phyloP scores from a whole-genome alignment of 148 eudicot species.

The Dysphania ambrosioides region DNA sequence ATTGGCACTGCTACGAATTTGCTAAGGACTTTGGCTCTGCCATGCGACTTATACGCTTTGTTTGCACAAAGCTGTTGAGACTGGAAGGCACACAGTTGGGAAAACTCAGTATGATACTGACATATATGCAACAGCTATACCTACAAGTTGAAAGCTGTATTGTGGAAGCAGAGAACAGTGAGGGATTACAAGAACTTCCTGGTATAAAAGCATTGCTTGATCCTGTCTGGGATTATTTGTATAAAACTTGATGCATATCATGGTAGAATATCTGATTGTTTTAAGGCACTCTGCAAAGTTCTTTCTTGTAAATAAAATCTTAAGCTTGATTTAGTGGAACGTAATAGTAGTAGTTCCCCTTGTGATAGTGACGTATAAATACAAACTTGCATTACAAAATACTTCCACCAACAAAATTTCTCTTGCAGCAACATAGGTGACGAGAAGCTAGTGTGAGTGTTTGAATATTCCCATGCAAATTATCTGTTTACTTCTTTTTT shows the following conservation, averaged over 20 bases:
- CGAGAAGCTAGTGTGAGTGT: neutral
- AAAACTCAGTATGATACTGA: constrained; percentile 45
- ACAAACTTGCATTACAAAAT: neutral
- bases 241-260: constrained; percentile 28
- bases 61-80: constrained; percentile 46
- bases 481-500: neutral
- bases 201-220: constrained; percentile 53
- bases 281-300: neutral
- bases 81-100: constrained; percentile 33
- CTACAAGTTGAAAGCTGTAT: constrained; percentile 44
- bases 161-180: constrained; percentile 34
- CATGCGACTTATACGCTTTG: constrained; percentile 58
- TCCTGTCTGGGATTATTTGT: constrained; percentile 49
- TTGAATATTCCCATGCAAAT: neutral
- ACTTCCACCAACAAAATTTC: neutral
- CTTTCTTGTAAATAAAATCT: neutral
- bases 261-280: constrained; percentile 24
- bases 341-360: neutral
- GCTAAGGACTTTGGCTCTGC: constrained; percentile 51
- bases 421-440: neutral
- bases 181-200: constrained; percentile 38
- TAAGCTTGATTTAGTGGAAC: neutral
- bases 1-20: constrained; percentile 38
- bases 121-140: constrained; percentile 46
- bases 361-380: neutral